Evolutionary conservation across 305 asterid species (phyloP).

Genomic region (Solanum aculeatissimum): DNA sequence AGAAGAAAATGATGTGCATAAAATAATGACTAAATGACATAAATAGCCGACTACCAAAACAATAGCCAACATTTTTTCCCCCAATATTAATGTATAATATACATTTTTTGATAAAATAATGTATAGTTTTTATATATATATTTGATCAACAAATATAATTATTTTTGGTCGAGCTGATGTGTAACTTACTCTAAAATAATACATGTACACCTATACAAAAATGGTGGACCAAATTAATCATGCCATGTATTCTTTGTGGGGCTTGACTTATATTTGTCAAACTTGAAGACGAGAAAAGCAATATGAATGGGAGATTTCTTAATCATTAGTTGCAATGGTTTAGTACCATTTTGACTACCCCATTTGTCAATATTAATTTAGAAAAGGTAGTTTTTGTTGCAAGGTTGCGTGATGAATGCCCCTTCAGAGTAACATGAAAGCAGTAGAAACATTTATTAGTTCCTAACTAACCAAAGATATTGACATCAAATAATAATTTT

Average conservation of each 20-base stretch:
- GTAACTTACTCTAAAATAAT: neutral
- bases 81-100: neutral
- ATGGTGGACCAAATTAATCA: conserved; percentile 1
- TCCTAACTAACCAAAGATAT: neutral
- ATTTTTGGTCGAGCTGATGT: neutral
- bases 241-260: conserved; percentile 5
- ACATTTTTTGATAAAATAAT: neutral
- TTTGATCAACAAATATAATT: neutral
- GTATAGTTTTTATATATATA: neutral
- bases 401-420: neutral
- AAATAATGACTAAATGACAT: neutral
- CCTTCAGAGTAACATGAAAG: neutral
- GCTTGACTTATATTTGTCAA: neutral
- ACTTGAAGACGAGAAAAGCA: neutral
- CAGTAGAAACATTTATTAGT: neutral
- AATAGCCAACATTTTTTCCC: neutral
- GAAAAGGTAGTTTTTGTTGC: neutral
- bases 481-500: neutral
- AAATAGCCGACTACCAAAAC: neutral
- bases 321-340: neutral
- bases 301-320: neutral
- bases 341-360: neutral
- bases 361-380: neutral
- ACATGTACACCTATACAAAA: neutral
- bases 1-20: neutral